phyloP scores from a whole-genome alignment of 2,329 filamentous ascomycete genomes.

The Colletotrichum chlorophyti region DNA sequence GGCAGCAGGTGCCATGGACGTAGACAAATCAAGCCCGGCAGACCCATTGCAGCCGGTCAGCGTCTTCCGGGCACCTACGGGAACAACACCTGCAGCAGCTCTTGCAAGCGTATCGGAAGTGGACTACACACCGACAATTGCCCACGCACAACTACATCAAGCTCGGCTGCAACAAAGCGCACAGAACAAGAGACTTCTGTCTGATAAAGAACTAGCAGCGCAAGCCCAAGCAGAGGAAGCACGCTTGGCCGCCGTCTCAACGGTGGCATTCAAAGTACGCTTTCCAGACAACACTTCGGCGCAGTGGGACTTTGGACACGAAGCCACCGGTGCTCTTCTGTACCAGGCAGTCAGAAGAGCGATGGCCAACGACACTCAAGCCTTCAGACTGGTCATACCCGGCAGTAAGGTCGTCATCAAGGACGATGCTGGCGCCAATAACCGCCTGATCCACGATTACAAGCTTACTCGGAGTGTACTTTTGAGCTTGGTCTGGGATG shows the following conservation, averaged over 20 bases:
- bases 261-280: slow-evolving; percentile 79
- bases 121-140: slow-evolving; percentile 80
- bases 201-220: slow-evolving; percentile 81
- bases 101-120: slow-evolving; percentile 69
- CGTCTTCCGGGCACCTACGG: slow-evolving; percentile 80
- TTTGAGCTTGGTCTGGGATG: slow-evolving; percentile 78
- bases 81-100: slow-evolving; percentile 78
- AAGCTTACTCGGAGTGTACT: slow-evolving; percentile 75
- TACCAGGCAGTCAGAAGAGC: slow-evolving; percentile 78
- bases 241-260: slow-evolving; percentile 69
- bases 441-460: slow-evolving; percentile 74
- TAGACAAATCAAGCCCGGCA: slow-evolving; percentile 31
- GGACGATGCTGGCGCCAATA: slow-evolving; percentile 52
- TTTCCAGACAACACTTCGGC: slow-evolving; percentile 87
- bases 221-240: slow-evolving; percentile 71
- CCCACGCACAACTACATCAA: slow-evolving; percentile 79
- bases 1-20: slow-evolving; percentile 36
- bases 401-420: slow-evolving; percentile 57
- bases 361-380: slow-evolving; percentile 68
- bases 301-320: slow-evolving; percentile 72
- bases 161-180: slow-evolving; percentile 65
- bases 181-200: slow-evolving; percentile 79
- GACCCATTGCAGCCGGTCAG: slow-evolving; percentile 61
- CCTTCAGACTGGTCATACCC: slow-evolving; percentile 75
- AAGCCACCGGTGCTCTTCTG: slow-evolving; percentile 73